Percentiles rank a stretch among this genome's conserved stretches.
Conservation (phyloP, 2,329 filamentous ascomycete genomes). For the Acephala macrosclerotiorum region DNA sequence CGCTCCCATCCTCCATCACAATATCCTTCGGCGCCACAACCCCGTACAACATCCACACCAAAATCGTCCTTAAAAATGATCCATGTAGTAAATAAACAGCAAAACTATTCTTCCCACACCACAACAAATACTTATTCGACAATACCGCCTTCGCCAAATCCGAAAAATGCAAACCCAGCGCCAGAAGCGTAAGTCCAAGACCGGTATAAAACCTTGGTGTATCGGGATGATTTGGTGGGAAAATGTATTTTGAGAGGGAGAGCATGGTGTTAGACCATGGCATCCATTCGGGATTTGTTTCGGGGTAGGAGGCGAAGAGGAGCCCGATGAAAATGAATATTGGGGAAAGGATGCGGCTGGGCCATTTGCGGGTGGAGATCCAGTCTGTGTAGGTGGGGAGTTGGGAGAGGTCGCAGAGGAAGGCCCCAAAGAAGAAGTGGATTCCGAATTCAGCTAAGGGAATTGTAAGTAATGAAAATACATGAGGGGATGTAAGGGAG, state of each 20-base stretch:
- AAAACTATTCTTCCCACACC: conserved; percentile 69
- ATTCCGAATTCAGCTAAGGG: conserved; percentile 55
- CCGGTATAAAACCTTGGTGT: conserved; percentile 56
- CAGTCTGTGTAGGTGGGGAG: conserved; percentile 55
- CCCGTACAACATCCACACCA: conserved; percentile 67
- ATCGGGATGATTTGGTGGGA: conserved; percentile 53
- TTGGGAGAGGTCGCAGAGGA: conserved; percentile 65
- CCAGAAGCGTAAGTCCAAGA: conserved; percentile 56
- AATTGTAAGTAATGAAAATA: background rate
- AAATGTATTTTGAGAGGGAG: conserved; percentile 50
- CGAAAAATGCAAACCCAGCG: conserved; percentile 60
- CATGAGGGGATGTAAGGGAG: background rate
- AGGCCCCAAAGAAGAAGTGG: conserved; percentile 68
- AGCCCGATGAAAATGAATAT: conserved; percentile 59
- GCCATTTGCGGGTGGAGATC: conserved; percentile 50
- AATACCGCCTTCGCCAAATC: conserved; percentile 57
- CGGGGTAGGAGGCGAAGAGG: conserved; percentile 65
- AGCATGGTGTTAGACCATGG: conserved; percentile 58
- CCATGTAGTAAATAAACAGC: conserved; percentile 71
- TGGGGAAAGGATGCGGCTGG: conserved; percentile 54
- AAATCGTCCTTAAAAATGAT: conserved; percentile 62
- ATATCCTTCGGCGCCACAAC: conserved; percentile 45
- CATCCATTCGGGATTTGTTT: conserved; percentile 58
- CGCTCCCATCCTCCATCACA: conserved; percentile 42
- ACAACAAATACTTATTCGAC: conserved; percentile 61